Base-by-base conservation (phyloP, 176 grass and related monocot genomes). In the Lolium rigidum region DNA sequence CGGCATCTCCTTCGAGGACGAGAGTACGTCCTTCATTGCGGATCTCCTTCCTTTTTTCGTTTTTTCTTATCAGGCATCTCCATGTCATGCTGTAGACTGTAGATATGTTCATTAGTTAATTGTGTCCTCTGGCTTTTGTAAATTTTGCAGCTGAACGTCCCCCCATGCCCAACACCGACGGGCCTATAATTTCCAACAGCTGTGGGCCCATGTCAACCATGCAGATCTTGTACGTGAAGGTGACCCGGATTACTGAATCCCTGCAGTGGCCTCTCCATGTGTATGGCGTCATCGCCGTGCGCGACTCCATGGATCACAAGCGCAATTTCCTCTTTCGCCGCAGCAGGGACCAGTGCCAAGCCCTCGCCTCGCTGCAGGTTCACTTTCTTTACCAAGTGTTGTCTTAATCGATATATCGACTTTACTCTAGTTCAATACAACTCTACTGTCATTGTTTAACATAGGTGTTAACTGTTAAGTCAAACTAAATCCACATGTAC, bases 191-290 rank as follows among this genome's bases (percentile, higher is more conserved):
- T 57, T 57, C 6, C 17, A 57, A 57, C 55, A 8, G 55, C 55
- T 57, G 6, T 57, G 18, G 17, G 7, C 17, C 55, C 18, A 57
- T 57, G 7, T 0, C 55, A 57, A 57, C 18, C 18, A 57, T 82
- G 80, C 63, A 82, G 46, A 3, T 82, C 3, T 69, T 69, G 10
- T 55, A n/a, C 1, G 64, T 55, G 48, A 82, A 82, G 48, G 80
- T 70, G 47, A 67, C 80, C 11, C 10, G 10, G 1, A 35, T 82
- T 46, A n/a, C 10, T 1, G 63, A 18, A 0, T 26, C 10, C 47
- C 26, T 82, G 5, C 17, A 69, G 26, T 82, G 79, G 79, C 80
- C 80, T 0, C 18, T 69, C 17, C 25, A 21, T 7, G 63, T 82
- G 47, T 69, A 82, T 4, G 80, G 79, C 18, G 11, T 54, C 17